Conservation (phyloP, 176 grass and related monocot genomes). For the Chloris gayana region DNA sequence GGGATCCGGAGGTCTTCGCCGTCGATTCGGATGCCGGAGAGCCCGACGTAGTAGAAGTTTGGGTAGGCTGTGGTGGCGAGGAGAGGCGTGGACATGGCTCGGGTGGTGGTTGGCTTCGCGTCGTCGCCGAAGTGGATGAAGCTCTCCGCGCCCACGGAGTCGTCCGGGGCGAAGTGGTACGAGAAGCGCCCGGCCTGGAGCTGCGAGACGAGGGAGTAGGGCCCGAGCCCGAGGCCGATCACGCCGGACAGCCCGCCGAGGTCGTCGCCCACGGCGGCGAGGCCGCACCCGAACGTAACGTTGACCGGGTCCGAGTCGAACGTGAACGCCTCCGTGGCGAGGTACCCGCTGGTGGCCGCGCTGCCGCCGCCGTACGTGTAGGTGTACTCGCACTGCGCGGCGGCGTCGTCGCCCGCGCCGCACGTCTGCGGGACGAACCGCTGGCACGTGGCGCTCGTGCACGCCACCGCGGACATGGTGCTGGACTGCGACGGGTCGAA, state of each 20-base stretch:
- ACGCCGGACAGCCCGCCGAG: neutral
- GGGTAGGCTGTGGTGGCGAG: neutral
- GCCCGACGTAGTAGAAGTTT: neutral
- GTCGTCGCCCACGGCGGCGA: no score
- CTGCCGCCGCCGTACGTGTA: neutral
- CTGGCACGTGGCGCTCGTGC: neutral
- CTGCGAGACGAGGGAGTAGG: neutral
- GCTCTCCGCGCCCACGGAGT: neutral
- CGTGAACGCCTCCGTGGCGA: neutral
- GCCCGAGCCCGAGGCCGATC: neutral
- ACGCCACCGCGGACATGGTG: neutral
- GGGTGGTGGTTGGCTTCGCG: neutral
- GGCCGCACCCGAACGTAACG: neutral
- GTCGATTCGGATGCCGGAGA: neutral
- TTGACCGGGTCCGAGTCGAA: neutral
- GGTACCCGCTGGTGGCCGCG: neutral
- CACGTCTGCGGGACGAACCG: neutral
- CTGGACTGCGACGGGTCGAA: neutral
- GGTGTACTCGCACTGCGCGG: neutral
- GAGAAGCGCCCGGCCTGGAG: neutral
- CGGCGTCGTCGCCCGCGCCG: neutral
- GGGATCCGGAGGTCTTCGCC: neutral
- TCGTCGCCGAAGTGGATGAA: neutral
- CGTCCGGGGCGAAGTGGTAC: conserved; percentile 7
- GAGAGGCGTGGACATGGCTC: neutral